Evolutionary conservation across 495 filamentous ascomycete species (phyloP), one percentile per base, ranked within the genome.

Genomic region (Penicillium egyptiacum): DNA sequence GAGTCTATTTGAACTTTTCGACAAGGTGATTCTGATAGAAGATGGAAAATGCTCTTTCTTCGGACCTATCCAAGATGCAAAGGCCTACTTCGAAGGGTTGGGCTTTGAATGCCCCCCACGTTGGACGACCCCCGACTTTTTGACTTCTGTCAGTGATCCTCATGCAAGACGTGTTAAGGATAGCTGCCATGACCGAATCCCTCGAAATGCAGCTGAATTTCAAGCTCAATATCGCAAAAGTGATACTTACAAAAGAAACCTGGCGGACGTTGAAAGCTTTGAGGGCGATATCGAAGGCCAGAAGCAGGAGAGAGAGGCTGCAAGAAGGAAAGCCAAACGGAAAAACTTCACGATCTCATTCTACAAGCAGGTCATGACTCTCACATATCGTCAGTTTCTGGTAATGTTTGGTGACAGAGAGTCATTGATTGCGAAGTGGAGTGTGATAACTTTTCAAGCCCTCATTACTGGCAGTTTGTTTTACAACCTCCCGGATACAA

Each of bases 401-500:
- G 79, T 89, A 45, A 88, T 89, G 79, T 65, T 80, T 55, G 84
- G 85, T 11, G 86, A 88, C 55, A 75, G 68, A 57, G 71, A 77
- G 35, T 79, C 79, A 1, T 66, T 86, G 23, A 55, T 69, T 39
- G 73, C 70, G 5, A 79, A 79, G 61, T 84, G 82, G 78, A 76
- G 77, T 20, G 83, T 83, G 42, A 83, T 88, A 40, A 57, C 89
- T 28, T 87, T 90, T 69, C 86, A 89, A 61, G 84, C 86, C 23
- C 71, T 94, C 6, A 88, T 96, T 51, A 81, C 92, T 19, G 89
- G 91, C 37, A 87, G 83, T 55, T 64, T 92, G 11, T 95, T 92
- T 65, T 93, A 83, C 70, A 75, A 91, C 42, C 79, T 86, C 1
- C 87, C 87, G 0, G 53, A 76, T 10, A 88, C 85, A 12, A 78